Conservation (phyloP, 2,329 filamentous ascomycete genomes). For the Penicillium sp. region DNA sequence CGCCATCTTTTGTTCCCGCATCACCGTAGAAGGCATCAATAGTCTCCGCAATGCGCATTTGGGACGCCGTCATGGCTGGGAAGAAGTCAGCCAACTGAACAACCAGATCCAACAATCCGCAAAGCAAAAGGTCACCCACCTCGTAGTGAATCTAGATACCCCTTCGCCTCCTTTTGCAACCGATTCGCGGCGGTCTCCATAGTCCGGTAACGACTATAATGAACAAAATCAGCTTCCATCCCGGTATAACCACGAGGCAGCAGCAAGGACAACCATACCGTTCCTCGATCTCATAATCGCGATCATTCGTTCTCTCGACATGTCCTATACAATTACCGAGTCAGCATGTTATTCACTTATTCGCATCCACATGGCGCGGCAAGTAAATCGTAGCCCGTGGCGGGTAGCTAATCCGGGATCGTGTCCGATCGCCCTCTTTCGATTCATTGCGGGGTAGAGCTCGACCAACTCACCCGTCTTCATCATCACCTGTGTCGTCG, state of each 20-base stretch:
- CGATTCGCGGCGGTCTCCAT: conserved; percentile 94
- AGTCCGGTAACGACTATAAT: conserved; percentile 81
- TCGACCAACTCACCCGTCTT: conserved; percentile 69
- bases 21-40: conserved; percentile 99
- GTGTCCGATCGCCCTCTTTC: conserved; percentile 3
- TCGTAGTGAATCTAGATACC: conserved; percentile 92
- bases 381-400: not conserved
- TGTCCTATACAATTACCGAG: conserved; percentile 59
- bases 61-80: conserved; percentile 93
- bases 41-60: conserved; percentile 98
- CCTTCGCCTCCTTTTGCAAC: conserved; percentile 96
- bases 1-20: conserved; percentile 88
- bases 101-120: not conserved
- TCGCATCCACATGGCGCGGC: not conserved
- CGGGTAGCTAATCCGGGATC: not conserved
- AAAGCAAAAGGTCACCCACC: conserved; percentile 50
- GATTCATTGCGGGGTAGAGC: conserved; percentile 21
- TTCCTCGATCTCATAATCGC: conserved; percentile 97
- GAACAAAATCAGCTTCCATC: conserved; percentile 22
- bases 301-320: conserved; percentile 97
- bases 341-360: not conserved
- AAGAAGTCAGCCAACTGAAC: not conserved
- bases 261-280: conserved; percentile 52
- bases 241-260: not conserved
- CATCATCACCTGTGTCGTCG: conserved; percentile 99